Base-by-base conservation (phyloP, 164 flowering plant species). In the Houttuynia cordata region DNA sequence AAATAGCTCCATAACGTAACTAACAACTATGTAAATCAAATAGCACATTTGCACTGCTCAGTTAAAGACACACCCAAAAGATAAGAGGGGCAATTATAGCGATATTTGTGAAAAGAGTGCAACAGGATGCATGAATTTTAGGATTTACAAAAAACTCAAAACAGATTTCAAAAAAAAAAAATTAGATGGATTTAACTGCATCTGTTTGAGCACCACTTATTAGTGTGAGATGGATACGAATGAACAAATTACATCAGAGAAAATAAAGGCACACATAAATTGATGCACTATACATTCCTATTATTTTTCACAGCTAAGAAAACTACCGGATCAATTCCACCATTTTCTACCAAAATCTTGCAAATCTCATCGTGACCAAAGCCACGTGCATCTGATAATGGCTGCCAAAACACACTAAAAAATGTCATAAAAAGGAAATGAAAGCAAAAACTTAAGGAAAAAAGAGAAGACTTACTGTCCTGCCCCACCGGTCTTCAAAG, bases 341-440 rank as follows among this genome's bases (percentile, higher is more conserved):
- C 81, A 8, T 53, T 62, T 61, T 65, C 74, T 68, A 75, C 79
- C 41, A 83, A 64, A 53, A 83, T 78, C 76, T 71, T 73, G 75
- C 83, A 76, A 25, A 79, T 73, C 5, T 68, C 78, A 62, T 68
- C 65, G 39, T 79, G 80, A 24, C 70, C 66, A 62, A 71, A 74
- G 73, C 74, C 71, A 45, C 73, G 75, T 59, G 85, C 84, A 74
- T 83, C 82, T 55, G 83, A 78, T 10, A 81, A 71, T 60, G 85
- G 80, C 88, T 83, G 78, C 66, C 34, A 54, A 54, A 13, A 54
- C 24, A 54, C 30, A 3, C 4, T 6, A 39, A 23, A 45, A 17
- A 12, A 10, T 45, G 17, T 2, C 49, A 45, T 12, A 45, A 45
- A 12, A 45, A n/a, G n/a, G n/a, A n/a, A n/a, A 45, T 45, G 4